Base-by-base conservation (phyloP, 2,329 filamentous ascomycete species). In the Sporothrix protearum region DNA sequence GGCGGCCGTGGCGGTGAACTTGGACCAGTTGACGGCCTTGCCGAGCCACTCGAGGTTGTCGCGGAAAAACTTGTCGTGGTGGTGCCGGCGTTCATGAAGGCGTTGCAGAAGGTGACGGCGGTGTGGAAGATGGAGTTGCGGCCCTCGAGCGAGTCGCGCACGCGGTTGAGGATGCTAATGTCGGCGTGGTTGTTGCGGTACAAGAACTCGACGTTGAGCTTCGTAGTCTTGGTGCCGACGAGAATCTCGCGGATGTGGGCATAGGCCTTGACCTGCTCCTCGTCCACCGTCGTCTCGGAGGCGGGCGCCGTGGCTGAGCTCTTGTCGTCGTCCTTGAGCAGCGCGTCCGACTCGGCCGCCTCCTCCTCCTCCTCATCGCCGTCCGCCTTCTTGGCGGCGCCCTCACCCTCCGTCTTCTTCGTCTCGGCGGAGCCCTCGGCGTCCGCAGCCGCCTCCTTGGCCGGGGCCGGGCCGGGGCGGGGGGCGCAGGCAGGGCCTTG, bases 11-110 rank as follows among this genome's bases (percentile, higher is more conserved):
- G 96, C 96, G 0, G 96, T 97, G 80, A 99, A 99, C 80, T 99
- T 99, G 73, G 94, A 97, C 96, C 96, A 99, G 83, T 99, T 99
- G 64, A 98, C 94, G 33, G 96, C 96, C 84, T 98, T 99, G 73
- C 95, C 94, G 3, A 99, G 84, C 96, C 96, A 99, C 76, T 99
- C 96, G 30, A 99, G 83, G 79, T 99, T 99, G 78, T 98, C 94
- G 8, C 96, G 89, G 88, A 99, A 98, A 83, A 99, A 99, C 78
- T 95, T 96, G 82, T 99, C 96, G 77, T 97, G 96, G 95, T 97
- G 0, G 96, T 99, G 72, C 96, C 96, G 70, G 97, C 94, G 80
- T 99, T 97, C 96, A 99, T 99, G 80, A 99, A 98, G 12, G 94
- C 96, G 78, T 98, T 98, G 78, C 95, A 96, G 78, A 99, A 96